phyloP scores from a whole-genome alignment of 2,329 filamentous ascomycete genomes.

The Microthyrium microscopicum region DNA sequence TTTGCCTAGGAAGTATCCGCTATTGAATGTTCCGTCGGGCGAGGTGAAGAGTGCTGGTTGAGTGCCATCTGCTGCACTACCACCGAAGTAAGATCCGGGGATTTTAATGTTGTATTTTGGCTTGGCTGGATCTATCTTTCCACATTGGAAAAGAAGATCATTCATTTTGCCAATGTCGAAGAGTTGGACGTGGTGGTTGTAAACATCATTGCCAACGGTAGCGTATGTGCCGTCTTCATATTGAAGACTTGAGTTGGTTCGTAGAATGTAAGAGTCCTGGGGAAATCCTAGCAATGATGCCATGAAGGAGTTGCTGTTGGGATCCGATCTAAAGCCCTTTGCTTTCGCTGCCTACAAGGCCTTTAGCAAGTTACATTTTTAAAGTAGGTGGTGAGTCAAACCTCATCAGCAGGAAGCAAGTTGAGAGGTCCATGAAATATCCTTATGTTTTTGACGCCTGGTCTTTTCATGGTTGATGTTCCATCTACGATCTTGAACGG shows the following conservation, averaged over 20 bases:
- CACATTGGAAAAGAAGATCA: not conserved
- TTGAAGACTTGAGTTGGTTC: not conserved
- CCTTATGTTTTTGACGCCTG: conserved; percentile 1
- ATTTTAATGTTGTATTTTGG: not conserved
- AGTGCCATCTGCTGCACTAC: not conserved
- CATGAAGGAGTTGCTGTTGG: not conserved
- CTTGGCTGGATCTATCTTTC: too few relatives aligned
- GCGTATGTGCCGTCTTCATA: not conserved
- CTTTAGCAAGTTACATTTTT: not conserved
- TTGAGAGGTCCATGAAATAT: conserved; percentile 2
- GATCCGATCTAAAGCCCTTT: not conserved
- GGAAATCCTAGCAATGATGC: not conserved
- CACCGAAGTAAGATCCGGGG: not conserved
- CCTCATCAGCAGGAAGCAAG: not conserved
- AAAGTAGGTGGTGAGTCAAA: not conserved
- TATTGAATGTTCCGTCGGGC: conserved; percentile 2
- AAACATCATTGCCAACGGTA: not conserved
- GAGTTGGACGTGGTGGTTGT: conserved; percentile 4
- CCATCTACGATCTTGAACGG: conserved; percentile 1
- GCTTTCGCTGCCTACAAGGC: not conserved
- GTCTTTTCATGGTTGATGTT: not conserved
- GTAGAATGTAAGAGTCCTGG: not conserved
- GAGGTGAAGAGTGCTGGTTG: not conserved
- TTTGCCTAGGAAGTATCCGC: not conserved
- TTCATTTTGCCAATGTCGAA: not conserved